phyloP scores from a whole-genome alignment of 2,329 filamentous ascomycete genomes.

The Plectosphaerella plurivora region DNA sequence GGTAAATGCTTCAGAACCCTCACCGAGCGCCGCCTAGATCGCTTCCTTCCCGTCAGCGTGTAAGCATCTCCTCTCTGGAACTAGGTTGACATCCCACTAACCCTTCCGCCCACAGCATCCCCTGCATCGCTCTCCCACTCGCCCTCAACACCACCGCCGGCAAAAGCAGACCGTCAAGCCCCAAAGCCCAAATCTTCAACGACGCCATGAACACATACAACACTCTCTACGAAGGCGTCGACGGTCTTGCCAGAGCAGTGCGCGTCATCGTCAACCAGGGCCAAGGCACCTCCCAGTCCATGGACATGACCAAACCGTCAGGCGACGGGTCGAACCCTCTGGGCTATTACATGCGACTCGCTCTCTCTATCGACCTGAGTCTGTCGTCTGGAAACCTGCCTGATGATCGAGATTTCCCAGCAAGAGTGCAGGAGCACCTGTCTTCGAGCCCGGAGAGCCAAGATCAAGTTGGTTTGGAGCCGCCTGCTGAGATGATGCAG shows the following conservation, averaged over 20 bases:
- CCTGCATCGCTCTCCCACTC: background rate
- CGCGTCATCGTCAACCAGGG: constrained; percentile 1
- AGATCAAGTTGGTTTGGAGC: background rate
- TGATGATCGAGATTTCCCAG: background rate
- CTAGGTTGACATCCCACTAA: too few species aligned
- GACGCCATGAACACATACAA: background rate
- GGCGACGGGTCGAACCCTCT: background rate
- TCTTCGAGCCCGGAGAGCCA: background rate
- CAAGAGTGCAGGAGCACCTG: background rate
- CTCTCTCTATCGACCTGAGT: constrained; percentile 1
- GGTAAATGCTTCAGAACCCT: background rate
- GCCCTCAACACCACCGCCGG: background rate
- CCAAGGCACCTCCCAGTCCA: background rate
- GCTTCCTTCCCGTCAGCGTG: constrained; percentile 1
- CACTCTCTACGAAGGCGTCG: constrained; percentile 1
- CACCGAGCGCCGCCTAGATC: background rate
- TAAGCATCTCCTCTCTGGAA: background rate
- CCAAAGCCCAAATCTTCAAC: background rate
- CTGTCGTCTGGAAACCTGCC: background rate
- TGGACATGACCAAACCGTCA: background rate
- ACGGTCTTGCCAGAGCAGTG: background rate
- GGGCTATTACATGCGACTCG: background rate
- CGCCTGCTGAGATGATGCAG: background rate
- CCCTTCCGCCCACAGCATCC: background rate
- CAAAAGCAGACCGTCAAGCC: background rate